Base-by-base conservation (phyloP, 768 basidiomycete genomes). In the Bullera alba region DNA sequence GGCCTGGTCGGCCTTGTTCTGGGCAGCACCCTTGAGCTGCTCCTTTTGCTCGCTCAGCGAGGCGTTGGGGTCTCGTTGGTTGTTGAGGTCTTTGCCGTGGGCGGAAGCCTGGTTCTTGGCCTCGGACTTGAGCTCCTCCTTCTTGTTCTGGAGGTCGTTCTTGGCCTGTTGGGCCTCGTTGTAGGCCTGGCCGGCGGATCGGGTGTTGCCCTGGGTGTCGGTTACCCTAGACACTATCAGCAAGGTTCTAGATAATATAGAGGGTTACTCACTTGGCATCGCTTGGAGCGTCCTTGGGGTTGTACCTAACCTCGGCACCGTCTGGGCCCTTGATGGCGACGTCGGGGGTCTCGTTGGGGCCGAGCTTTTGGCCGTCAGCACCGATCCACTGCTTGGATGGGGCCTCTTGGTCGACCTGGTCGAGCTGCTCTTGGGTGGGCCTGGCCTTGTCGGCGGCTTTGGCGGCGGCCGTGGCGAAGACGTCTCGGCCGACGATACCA, bases 381-480 rank as follows among this genome's bases (percentile, higher is more conserved):
- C 76, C 78, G 55, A 82, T 72, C 66, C 86, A 90, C 58, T 84
- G 76, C 64, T 84, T 81, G 16, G 77, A 67, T 0, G 86, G 81
- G 0, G 81, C 87, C 30, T 84, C 67, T 41, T 86, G 78, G 71
- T 92, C 82, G 32, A 87, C 80, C 5, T 71, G 71, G n/a, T 76
- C 70, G 32, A 95, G 78, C 0, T 67, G 72, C 37, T 86, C 83
- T 19, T 82, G 69, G 42, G 74, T 61, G 0, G 93, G 93, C 2
- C 83, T 81, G 27, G 90, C 75, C 45, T 70, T 71, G 27, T 81
- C 79, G 5, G 87, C 86, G 12, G 80, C 83, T 65, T 88, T 85
- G 58, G 77, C 70, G 0, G 86, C 83, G 17, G 79, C 80, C 32
- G 80, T 83, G 3, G 87, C 81, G 54, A 93, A 81, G 47, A 95